Base-by-base conservation (phyloP, 2,329 filamentous ascomycete species). In the Alternaria metachromatica region DNA sequence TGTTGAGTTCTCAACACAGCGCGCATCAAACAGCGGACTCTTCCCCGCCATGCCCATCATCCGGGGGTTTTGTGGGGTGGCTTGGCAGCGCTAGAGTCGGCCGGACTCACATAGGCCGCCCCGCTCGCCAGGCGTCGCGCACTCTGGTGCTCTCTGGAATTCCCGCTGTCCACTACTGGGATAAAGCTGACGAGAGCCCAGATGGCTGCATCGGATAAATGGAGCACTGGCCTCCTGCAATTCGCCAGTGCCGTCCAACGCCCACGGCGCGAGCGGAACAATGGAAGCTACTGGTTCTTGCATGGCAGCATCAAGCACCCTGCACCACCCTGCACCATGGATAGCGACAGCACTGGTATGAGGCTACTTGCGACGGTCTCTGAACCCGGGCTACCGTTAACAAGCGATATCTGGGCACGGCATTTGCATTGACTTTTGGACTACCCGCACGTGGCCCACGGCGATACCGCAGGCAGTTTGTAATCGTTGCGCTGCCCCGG, bases 161-260 rank as follows among this genome's bases (percentile, higher is more conserved):
- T 69, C 64, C 63, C 64, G 53, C 58, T 55, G 46, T 48, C 58
- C 53, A 56, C 50, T 57, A 58, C 63, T 54, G 58, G 64, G 62
- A 48, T 65, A 51, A 43, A 30, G 65, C 66, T 75, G 67, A 71
- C 71, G 60, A 57, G 51, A 49, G 66, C 65, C 65, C 64, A 69
- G 63, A 57, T 62, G 58, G 48, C 44, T 50, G 30, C 46, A 54
- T 72, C 76, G 76, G 76, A 62, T 78, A 76, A 78, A 79, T 60
- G 76, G 76, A 78, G 64, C 55, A 59, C 55, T 59, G 56, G 46
- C 44, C 43, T 37, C 18, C 56, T 68, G 63, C 68, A 37, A 78
- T 76, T 78, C 71, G 75, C 57, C 56, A 63, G 55, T 58, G 64
- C 58, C 59, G 55, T 57, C 63, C 57, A 51, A 49, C 64, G 15